Evolutionary conservation across 768 basidiomycete genomes (phyloP).

Genomic region (Naganishia friedmannii): DNA sequence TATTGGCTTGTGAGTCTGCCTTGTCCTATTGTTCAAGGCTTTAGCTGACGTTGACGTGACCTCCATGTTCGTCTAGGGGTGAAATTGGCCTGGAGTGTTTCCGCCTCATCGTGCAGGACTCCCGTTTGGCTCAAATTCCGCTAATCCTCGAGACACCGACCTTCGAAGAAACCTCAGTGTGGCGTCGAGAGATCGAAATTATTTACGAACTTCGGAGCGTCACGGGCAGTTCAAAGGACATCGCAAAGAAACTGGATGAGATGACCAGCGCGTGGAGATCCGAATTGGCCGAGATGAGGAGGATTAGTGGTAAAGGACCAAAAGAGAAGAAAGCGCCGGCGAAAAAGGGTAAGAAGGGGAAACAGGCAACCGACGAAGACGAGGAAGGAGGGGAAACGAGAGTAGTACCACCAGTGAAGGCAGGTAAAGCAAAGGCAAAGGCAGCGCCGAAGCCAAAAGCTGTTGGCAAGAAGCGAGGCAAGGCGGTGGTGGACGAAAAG

Average conservation of each 20-base stretch:
- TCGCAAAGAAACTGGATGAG: conserved; percentile 35
- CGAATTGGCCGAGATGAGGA: conserved; percentile 40
- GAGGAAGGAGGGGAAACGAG: neutral
- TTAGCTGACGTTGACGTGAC: neutral
- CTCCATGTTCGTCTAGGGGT: conserved; percentile 57
- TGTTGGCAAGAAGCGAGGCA: conserved; percentile 14
- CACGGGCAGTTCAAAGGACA: conserved; percentile 41
- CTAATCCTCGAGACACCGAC: conserved; percentile 79
- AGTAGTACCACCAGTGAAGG: neutral
- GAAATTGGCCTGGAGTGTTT: conserved; percentile 66
- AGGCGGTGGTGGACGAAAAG: conserved; percentile 8
- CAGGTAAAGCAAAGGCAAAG: conserved; percentile 2
- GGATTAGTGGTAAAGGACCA: conserved; percentile 28
- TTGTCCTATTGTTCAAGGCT: neutral
- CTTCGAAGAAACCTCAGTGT: conserved; percentile 65
- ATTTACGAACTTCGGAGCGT: conserved; percentile 56
- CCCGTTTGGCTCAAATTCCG: conserved; percentile 67
- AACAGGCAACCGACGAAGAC: conserved; percentile 10
- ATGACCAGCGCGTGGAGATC: conserved; percentile 41
- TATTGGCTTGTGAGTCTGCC: conserved; percentile 66
- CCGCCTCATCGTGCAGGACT: conserved; percentile 65
- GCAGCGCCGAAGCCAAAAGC: conserved; percentile 13
- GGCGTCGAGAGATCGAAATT: conserved; percentile 69
- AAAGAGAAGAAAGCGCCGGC: conserved; percentile 37
- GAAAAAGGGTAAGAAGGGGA: conserved; percentile 33